These are phyloP conservation scores for Diaporthe sp. DNA, from an alignment of 2,329 filamentous ascomycete species.

Conservation along the genomic window DNA sequence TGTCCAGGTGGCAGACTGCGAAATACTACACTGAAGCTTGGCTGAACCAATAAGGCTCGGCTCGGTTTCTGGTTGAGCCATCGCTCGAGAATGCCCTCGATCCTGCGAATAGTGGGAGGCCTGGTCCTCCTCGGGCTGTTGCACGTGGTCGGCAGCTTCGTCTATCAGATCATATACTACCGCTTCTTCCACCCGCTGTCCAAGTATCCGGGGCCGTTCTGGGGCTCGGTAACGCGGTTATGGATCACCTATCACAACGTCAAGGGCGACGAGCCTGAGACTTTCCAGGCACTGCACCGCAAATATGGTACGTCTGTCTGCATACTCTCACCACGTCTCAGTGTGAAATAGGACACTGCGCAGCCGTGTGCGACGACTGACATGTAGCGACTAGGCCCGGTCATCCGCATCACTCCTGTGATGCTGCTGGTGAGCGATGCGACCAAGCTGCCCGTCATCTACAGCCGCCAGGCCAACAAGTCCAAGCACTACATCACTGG, in stretches of 20 bases:
- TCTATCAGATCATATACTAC: constrained; percentile 60
- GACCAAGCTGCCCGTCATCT: constrained; percentile 65
- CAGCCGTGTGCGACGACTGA: not conserved
- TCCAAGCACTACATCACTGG: constrained; percentile 69
- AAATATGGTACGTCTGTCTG: constrained; percentile 53
- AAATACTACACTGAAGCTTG: not conserved
- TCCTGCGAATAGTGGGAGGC: not conserved
- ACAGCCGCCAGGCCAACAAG: constrained; percentile 65
- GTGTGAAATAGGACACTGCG: not conserved
- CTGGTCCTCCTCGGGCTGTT: not conserved
- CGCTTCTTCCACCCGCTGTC: constrained; percentile 63
- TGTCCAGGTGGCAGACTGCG: not conserved
- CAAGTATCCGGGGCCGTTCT: constrained; percentile 65
- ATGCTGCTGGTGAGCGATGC: constrained; percentile 64
- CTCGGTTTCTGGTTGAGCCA: not conserved
- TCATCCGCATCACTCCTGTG: constrained; percentile 63
- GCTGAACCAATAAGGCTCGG: not conserved
- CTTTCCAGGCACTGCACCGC: constrained; percentile 51
- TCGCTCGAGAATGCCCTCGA: constrained; percentile 21
- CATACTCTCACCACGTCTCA: not conserved
- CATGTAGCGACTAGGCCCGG: constrained; percentile 51
- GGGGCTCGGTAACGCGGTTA: constrained; percentile 59
- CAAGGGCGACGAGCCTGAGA: constrained; percentile 55
- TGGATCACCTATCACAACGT: constrained; percentile 65
- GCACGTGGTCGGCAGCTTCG: constrained; percentile 36